phyloP scores from a whole-genome alignment of 164 flowering plant genomes.

The Magnolia officinalis region DNA sequence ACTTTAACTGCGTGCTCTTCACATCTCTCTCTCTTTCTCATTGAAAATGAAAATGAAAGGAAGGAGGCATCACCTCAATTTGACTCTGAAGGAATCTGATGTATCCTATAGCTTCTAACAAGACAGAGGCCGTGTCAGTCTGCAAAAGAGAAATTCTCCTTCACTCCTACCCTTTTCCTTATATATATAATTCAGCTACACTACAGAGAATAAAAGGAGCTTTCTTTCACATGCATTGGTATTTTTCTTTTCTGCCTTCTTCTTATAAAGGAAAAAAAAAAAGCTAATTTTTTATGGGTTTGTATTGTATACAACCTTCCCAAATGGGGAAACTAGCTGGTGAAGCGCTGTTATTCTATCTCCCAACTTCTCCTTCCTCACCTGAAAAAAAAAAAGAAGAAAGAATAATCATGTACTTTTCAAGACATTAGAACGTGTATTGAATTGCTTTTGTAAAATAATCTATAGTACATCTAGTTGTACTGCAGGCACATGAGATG shows the following conservation, averaged over 20 bases:
- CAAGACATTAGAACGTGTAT: neutral
- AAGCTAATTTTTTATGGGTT: neutral
- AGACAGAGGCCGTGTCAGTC: constrained; percentile 99
- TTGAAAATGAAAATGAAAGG: constrained; percentile 6
- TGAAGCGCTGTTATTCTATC: constrained; percentile 52
- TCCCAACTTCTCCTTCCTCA: constrained; percentile 53
- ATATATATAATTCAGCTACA: neutral
- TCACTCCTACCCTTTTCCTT: constrained; percentile 4
- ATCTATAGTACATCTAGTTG: too few species aligned
- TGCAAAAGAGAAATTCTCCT: constrained; percentile 51
- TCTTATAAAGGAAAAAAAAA: neutral
- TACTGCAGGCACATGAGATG: too few species aligned
- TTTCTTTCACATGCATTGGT: neutral
- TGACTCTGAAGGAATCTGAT: constrained; percentile 95
- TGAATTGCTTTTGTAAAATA: too few species aligned
- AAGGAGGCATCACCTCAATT: constrained; percentile 70
- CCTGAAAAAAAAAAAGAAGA: constrained; percentile 26
- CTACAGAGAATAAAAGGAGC: neutral
- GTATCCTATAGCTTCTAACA: constrained; percentile 94
- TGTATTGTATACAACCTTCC: constrained; percentile 30
- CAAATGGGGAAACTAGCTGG: constrained; percentile 55
- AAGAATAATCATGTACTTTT: neutral
- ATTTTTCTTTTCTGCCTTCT: neutral
- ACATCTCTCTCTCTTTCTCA: constrained; percentile 19
- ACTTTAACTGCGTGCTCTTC: constrained; percentile 39